Evolutionary conservation across 2,329 filamentous ascomycete species (phyloP), one percentile per base, ranked within the genome.

Genomic region (Alternaria sp.): DNA sequence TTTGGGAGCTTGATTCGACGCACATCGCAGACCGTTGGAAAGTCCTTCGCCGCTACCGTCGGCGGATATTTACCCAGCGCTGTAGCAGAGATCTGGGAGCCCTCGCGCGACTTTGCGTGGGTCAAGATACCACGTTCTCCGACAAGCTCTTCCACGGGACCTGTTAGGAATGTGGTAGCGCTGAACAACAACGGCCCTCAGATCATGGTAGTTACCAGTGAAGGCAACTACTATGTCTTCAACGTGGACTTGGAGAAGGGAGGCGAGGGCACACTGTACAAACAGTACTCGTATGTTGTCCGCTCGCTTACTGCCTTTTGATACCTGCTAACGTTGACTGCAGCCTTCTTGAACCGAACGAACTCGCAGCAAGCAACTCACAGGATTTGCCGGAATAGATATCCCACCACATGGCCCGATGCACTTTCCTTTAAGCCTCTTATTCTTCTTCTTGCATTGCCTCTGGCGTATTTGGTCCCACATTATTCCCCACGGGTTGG

Each of bases 31-130:
- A 92, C 95, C 61, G 95, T 98, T 79, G 92, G 94, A 43, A 94
- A 92, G 66, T 92, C 91, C 23, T 91, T 99, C 63, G 95, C 93
- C 18, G 92, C 93, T 6, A 93, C 93, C 8, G 91, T 97, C 30
- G 94, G 94, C 5, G 94, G 93, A 0, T 99, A 99, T 78, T 84
- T 99, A 2, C 96, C 96, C 0, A 92, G 92, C 74, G 95, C 94
- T 2, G 94, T 99, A 5, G 95, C 95, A 1, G 95, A 98, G 81
- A 97, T 98, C 87, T 98, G 94, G 94, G 96, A 99, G 75, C 96
- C 96, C 0, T 85, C 91, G 63, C 88, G 96, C 58, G 96, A 99
- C 80, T 99, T 99, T 82, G 96, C 96, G 1, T 98, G 93, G 86
- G 94, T 98, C 75, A 97, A 96, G 78, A 88, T 99, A 51, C 95